Percentiles rank a stretch among this genome's conserved stretches.
Conservation (phyloP, 306 rosid species). For the Cyclanthera cordifolia region DNA sequence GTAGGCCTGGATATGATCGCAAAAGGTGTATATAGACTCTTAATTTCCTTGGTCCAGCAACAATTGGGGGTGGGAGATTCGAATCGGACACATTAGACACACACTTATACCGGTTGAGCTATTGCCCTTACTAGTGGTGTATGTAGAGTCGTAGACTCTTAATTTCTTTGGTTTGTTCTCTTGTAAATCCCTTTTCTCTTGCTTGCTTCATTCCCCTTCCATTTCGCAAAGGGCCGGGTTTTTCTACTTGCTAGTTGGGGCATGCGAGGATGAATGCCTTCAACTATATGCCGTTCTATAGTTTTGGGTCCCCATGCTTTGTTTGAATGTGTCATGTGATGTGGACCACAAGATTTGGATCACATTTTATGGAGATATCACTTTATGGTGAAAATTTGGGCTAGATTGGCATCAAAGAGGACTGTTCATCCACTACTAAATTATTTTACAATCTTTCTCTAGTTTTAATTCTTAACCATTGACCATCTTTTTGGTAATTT, state of each 20-base stretch:
- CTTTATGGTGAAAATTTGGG: neutral
- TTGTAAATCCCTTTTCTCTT: neutral
- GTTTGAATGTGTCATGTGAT: neutral
- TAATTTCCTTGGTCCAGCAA: neutral
- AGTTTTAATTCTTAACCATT: neutral
- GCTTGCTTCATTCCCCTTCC: neutral
- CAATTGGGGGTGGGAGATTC: no score
- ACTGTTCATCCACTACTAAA: neutral
- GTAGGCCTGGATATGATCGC: neutral
- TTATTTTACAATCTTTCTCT: neutral
- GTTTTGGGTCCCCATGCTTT: slow-evolving; percentile 3
- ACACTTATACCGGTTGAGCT: no score
- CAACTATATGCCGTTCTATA: neutral
- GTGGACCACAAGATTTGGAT: neutral
- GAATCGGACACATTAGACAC: no score
- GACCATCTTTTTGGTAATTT: neutral
- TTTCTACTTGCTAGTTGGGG: neutral
- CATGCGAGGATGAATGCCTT: neutral
- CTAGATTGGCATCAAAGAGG: neutral
- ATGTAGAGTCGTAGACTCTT: neutral
- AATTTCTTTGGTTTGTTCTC: neutral
- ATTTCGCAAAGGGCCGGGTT: neutral
- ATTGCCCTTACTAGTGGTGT: neutral
- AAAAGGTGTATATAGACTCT: neutral
- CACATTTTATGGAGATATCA: neutral